A percentile compares a stretch with the other conserved stretches of the same genome.
phyloP scores from a whole-genome alignment of 192 early-diverging fungal species.

The Phlyctochytrium bullatum region DNA sequence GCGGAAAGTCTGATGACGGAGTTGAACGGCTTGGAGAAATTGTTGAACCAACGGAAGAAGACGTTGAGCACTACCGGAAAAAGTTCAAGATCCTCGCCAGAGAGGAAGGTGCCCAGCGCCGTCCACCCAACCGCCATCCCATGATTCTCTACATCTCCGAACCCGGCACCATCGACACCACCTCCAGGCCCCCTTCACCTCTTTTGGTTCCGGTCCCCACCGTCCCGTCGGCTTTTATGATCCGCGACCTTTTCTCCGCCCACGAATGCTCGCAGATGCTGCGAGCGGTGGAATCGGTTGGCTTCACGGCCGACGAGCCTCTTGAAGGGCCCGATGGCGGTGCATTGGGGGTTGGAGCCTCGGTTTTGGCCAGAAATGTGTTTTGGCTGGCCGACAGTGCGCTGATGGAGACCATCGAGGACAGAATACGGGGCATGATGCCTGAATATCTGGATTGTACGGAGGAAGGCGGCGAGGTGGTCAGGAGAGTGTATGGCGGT shows the following conservation, averaged over 20 bases:
- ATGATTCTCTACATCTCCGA: constrained; percentile 58
- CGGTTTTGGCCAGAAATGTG: constrained; percentile 63
- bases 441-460: background rate
- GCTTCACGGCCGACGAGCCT: constrained; percentile 65
- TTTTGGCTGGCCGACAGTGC: constrained; percentile 66
- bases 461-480: constrained; percentile 29
- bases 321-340: constrained; percentile 31
- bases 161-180: constrained; percentile 47
- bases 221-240: constrained; percentile 57
- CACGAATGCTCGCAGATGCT: constrained; percentile 59
- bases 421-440: constrained; percentile 18
- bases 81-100: constrained; percentile 52
- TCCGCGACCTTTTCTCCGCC: constrained; percentile 52
- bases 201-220: constrained; percentile 47
- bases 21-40: background rate
- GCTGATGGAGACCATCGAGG: constrained; percentile 50
- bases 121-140: constrained; percentile 58
- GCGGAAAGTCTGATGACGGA: background rate
- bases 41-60: background rate
- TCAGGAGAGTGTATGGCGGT: constrained; percentile 35
- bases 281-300: constrained; percentile 52
- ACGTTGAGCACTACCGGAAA: background rate
- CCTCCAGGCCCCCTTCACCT: constrained; percentile 33
- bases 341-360: constrained; percentile 47
- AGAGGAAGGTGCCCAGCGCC: constrained; percentile 55